Percentiles rank a stretch among this genome's conserved stretches.
Conservation (phyloP, 139 green algal genomes). For the Tetradesmus lagerheimii region DNA sequence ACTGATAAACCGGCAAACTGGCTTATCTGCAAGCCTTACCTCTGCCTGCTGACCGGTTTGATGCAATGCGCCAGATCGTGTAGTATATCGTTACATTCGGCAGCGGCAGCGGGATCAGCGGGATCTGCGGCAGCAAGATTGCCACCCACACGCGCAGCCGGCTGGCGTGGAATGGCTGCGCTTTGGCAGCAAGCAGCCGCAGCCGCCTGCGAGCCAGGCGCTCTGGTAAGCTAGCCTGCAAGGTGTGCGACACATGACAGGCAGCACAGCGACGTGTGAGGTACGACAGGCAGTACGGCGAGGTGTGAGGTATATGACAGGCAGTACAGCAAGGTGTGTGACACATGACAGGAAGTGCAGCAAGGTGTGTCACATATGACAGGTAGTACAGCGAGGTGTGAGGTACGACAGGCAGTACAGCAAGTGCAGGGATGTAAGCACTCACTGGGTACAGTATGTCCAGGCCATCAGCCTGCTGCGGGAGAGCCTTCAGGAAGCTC, state of each 20-base stretch:
- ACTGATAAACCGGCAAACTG: too few species aligned
- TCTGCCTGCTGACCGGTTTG: conserved; percentile 61
- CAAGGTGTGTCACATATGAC: neutral
- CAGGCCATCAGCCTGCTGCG: conserved; percentile 39
- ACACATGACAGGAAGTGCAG: neutral
- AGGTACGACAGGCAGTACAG: neutral
- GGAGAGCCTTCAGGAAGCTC: conserved; percentile 72
- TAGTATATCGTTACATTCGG: conserved; percentile 84
- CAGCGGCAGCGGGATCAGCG: conserved; percentile 56
- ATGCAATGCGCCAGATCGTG: conserved; percentile 71
- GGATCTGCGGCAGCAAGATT: conserved; percentile 46
- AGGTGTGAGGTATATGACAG: neutral
- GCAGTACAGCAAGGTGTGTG: neutral
- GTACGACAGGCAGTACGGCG: neutral
- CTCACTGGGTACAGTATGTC: conserved; percentile 70
- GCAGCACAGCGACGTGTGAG: neutral
- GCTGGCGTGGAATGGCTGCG: conserved; percentile 50
- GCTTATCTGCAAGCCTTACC: neutral
- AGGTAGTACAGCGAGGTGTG: neutral
- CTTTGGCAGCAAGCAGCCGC: conserved; percentile 56
- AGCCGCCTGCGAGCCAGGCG: conserved; percentile 66
- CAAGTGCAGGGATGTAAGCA: neutral
- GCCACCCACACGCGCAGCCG: conserved; percentile 54
- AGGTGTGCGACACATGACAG: neutral
- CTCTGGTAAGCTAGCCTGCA: conserved; percentile 63